These are phyloP conservation scores for Arabis alpina DNA, from an alignment of 345 rosid genomes.

Conservation along the genomic window DNA sequence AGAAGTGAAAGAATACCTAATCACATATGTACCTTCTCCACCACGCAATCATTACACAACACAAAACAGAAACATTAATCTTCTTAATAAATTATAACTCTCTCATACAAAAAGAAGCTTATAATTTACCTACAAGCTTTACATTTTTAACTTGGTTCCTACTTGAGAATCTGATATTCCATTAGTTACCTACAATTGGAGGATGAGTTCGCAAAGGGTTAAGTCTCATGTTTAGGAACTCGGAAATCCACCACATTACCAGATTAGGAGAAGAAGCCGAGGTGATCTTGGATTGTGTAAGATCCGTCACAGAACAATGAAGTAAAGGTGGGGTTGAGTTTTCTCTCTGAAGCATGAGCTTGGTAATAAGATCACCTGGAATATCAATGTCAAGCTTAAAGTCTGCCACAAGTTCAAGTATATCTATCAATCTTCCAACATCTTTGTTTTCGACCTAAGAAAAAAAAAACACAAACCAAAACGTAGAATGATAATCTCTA, in stretches of 20 bases:
- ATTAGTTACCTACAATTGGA: background rate
- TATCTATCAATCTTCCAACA: slow-evolving; percentile 18
- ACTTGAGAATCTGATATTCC: background rate
- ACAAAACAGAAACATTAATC: too few species aligned
- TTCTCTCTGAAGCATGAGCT: slow-evolving; percentile 15
- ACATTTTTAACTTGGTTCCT: background rate
- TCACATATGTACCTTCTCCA: background rate
- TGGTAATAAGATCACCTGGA: slow-evolving; percentile 20
- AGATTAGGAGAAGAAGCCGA: background rate
- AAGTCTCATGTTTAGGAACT: slow-evolving; percentile 9
- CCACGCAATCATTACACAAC: too few species aligned
- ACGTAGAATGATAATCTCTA: background rate
- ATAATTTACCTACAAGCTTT: slow-evolving; percentile 1
- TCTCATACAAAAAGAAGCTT: too few species aligned
- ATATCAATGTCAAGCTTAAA: slow-evolving; percentile 25
- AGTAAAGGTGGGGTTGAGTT: slow-evolving; percentile 22
- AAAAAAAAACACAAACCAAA: background rate
- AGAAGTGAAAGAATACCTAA: background rate
- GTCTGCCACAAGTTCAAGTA: slow-evolving; percentile 20
- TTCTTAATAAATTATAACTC: too few species aligned
- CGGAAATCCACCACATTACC: background rate
- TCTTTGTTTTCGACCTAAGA: background rate
- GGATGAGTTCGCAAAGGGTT: background rate
- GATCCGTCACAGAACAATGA: background rate
- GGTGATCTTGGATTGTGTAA: background rate